Conservation (phyloP, 2,329 filamentous ascomycete species). For the Juglanconis sp. region DNA sequence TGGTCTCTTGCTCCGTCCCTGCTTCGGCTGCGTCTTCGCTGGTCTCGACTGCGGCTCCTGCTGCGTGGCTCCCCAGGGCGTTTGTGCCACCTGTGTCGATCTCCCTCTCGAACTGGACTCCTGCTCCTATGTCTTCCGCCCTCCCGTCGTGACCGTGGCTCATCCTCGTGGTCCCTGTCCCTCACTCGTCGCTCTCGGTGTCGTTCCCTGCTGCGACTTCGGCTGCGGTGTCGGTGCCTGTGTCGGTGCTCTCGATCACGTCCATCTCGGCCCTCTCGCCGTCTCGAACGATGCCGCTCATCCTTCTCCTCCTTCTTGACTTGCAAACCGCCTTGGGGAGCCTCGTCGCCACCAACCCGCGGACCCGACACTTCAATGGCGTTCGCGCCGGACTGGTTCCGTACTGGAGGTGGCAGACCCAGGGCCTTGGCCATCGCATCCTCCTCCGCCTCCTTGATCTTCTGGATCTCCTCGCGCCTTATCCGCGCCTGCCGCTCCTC, state of each 20-base stretch:
- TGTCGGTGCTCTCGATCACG: constrained; percentile 31
- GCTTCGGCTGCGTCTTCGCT: constrained; percentile 12
- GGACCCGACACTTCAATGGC: constrained; percentile 58
- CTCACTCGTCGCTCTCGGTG: constrained; percentile 26
- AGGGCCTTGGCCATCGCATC: constrained; percentile 83
- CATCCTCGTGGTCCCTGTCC: constrained; percentile 29
- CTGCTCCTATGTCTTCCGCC: constrained; percentile 35
- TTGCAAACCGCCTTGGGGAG: constrained; percentile 29
- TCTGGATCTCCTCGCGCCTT: constrained; percentile 72
- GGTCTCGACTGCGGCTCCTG: constrained; percentile 31
- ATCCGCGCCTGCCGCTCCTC: constrained; percentile 58
- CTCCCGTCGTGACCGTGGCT: constrained; percentile 25
- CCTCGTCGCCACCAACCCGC: constrained; percentile 31
- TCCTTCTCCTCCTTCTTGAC: constrained; percentile 20
- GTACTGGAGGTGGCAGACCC: constrained; percentile 68
- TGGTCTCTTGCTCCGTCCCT: constrained; percentile 24
- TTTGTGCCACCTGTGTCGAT: constrained; percentile 27
- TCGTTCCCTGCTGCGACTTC: constrained; percentile 25
- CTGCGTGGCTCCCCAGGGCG: constrained; percentile 24
- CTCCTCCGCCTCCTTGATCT: constrained; percentile 86
- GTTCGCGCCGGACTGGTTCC: constrained; percentile 61
- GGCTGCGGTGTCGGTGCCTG: constrained; percentile 30
- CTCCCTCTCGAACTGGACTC: constrained; percentile 32
- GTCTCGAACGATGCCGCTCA: constrained; percentile 8
- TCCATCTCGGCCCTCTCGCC: constrained; percentile 23